A percentile compares a stretch with the other conserved stretches of the same genome.
phyloP scores from a whole-genome alignment of 805 yeast species.

The Lachancea quebecensis region DNA sequence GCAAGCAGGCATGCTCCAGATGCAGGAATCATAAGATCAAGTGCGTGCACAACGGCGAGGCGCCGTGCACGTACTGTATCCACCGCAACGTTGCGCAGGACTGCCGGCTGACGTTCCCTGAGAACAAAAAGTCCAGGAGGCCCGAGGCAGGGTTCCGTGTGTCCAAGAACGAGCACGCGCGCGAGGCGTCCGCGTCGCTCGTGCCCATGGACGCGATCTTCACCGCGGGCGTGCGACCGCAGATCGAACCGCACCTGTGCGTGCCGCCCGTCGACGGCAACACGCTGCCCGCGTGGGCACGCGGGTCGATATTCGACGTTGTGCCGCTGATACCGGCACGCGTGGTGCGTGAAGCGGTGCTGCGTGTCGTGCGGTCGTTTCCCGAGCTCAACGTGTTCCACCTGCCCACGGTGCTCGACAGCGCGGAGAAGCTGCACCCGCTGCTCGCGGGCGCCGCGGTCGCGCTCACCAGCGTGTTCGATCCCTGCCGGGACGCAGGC shows the following conservation, averaged over 20 bases:
- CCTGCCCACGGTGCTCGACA: constrained; percentile 4
- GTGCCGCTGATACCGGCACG: constrained; percentile 3
- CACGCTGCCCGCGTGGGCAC: not conserved
- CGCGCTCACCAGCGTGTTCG: constrained; percentile 4
- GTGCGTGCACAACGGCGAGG: constrained; percentile 8
- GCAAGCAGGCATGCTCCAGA: constrained; percentile 6
- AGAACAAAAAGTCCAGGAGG: constrained; percentile 3
- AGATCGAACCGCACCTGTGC: constrained; percentile 1
- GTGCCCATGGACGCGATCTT: constrained; percentile 10
- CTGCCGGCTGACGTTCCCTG: constrained; percentile 8
- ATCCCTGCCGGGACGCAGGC: constrained; percentile 4
- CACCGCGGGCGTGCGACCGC: constrained; percentile 7
- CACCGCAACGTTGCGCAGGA: constrained; percentile 7
- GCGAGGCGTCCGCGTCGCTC: not conserved
- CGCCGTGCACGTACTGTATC: constrained; percentile 9
- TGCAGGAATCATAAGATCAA: constrained; percentile 11
- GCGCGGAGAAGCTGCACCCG: constrained; percentile 6
- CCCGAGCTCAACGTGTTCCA: constrained; percentile 10
- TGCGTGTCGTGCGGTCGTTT: constrained; percentile 4
- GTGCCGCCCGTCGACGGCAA: constrained; percentile 3
- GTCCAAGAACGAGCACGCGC: not conserved
- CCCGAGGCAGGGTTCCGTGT: not conserved
- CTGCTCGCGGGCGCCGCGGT: constrained; percentile 7
- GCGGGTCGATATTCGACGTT: constrained; percentile 3
- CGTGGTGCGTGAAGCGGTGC: constrained; percentile 1